Conservation (phyloP, 1,139 yeast species). For the Saccharomyces hybrid region DNA sequence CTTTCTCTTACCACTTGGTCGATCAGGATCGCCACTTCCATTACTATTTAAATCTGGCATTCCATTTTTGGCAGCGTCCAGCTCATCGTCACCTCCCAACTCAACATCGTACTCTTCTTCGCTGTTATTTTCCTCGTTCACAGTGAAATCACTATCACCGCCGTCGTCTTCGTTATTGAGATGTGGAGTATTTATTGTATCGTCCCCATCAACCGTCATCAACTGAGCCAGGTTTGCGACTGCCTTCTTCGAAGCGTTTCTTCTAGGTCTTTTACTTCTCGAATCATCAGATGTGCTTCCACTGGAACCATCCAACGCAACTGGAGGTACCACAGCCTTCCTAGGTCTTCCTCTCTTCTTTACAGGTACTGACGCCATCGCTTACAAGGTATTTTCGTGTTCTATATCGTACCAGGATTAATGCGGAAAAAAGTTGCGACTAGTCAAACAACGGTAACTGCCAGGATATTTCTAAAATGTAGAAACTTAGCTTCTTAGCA, state of each 20-base stretch:
- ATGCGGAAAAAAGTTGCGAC: too few relatives aligned
- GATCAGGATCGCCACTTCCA: background rate
- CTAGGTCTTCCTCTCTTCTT: constrained; percentile 9
- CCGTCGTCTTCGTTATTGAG: background rate
- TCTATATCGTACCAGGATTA: background rate
- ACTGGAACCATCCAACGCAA: background rate
- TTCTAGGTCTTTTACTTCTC: constrained; percentile 5
- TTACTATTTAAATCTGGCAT: background rate
- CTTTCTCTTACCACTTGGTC: constrained; percentile 4
- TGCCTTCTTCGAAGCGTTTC: constrained; percentile 1
- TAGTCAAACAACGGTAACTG: background rate
- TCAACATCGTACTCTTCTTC: constrained; percentile 9
- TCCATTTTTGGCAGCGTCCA: constrained; percentile 10
- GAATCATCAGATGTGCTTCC: constrained; percentile 10
- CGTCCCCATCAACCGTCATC: constrained; percentile 4
- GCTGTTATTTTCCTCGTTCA: constrained; percentile 6
- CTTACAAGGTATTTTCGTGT: background rate
- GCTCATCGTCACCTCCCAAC: constrained; percentile 15
- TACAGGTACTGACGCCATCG: background rate
- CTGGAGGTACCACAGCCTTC: background rate
- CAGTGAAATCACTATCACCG: background rate
- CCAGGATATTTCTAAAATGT: background rate
- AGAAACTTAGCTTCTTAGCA: background rate
- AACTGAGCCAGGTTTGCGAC: constrained; percentile 9
- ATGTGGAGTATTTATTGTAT: constrained; percentile 4